Conservation (phyloP, 441 rosid genomes). For the Adansonia grandidieri region DNA sequence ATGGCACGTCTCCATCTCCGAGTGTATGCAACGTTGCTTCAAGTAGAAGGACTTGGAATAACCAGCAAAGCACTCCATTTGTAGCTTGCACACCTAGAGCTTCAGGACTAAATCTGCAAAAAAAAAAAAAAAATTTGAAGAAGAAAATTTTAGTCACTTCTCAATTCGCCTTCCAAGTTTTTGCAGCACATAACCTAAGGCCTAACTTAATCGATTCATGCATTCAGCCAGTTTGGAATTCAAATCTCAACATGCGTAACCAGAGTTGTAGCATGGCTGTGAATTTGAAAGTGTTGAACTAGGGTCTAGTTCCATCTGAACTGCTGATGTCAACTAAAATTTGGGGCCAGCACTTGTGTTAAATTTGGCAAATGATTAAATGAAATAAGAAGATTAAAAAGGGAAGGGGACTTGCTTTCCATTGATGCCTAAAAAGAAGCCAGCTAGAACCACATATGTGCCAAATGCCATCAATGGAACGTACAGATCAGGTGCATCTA, state of each 20-base stretch:
- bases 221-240: neutral
- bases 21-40: conserved; percentile 33
- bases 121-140: neutral
- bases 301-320: too few species aligned
- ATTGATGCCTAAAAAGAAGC: conserved; percentile 35
- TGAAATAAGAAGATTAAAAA: neutral
- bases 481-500: conserved; percentile 42
- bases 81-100: conserved; percentile 27
- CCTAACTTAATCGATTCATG: neutral
- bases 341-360: neutral
- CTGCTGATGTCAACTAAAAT: neutral
- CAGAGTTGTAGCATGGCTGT: neutral
- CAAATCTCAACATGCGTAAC: neutral
- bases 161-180: too few species aligned
- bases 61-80: conserved; percentile 41
- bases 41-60: conserved; percentile 36
- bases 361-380: neutral
- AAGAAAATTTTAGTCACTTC: neutral
- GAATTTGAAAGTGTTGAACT: too few species aligned
- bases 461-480: conserved; percentile 42
- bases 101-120: conserved; percentile 42
- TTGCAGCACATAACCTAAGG: neutral
- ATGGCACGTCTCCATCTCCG: conserved; percentile 35
- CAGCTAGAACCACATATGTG: conserved; percentile 35
- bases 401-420: conserved; percentile 32